Evolutionary conservation across 1,139 yeast genomes (phyloP).

Genomic region (Pichia cactophila): DNA sequence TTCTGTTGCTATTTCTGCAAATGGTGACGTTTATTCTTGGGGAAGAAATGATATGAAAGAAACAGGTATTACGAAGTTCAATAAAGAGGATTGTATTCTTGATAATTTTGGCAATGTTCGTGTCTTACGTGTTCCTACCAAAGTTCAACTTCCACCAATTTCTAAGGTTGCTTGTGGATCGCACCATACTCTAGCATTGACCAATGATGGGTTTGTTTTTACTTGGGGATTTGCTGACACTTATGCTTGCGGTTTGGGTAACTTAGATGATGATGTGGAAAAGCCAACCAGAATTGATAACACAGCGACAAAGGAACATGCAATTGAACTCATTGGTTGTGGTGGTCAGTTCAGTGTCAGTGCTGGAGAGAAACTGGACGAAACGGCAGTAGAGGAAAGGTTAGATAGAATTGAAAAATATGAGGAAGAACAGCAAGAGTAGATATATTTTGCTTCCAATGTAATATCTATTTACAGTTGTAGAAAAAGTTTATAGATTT

Average conservation of each 20-base stretch:
- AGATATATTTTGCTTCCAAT: neutral
- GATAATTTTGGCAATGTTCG: constrained; percentile 79
- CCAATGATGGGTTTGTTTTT: constrained; percentile 76
- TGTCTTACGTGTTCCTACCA: constrained; percentile 82
- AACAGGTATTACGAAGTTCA: constrained; percentile 67
- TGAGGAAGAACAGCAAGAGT: constrained; percentile 28
- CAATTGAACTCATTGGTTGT: constrained; percentile 66
- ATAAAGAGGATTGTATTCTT: constrained; percentile 44
- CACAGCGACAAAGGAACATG: constrained; percentile 80
- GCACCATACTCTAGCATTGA: constrained; percentile 84
- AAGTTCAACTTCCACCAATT: constrained; percentile 52
- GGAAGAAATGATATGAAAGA: constrained; percentile 94
- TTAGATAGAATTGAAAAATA: constrained; percentile 32
- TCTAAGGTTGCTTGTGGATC: constrained; percentile 75
- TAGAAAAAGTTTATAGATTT: neutral
- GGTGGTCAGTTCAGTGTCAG: constrained; percentile 94
- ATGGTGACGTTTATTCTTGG: constrained; percentile 72
- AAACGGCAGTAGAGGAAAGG: constrained; percentile 50
- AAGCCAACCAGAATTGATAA: constrained; percentile 79
- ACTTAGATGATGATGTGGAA: constrained; percentile 87
- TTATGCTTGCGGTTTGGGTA: constrained; percentile 90
- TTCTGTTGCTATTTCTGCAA: constrained; percentile 61
- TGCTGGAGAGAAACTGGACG: constrained; percentile 69
- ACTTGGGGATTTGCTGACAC: constrained; percentile 99
- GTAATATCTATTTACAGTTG: neutral